Evolutionary conservation across 2,329 filamentous ascomycete species (phyloP), one percentile per base, ranked within the genome.

Genomic region (Sphaerulina populicola): DNA sequence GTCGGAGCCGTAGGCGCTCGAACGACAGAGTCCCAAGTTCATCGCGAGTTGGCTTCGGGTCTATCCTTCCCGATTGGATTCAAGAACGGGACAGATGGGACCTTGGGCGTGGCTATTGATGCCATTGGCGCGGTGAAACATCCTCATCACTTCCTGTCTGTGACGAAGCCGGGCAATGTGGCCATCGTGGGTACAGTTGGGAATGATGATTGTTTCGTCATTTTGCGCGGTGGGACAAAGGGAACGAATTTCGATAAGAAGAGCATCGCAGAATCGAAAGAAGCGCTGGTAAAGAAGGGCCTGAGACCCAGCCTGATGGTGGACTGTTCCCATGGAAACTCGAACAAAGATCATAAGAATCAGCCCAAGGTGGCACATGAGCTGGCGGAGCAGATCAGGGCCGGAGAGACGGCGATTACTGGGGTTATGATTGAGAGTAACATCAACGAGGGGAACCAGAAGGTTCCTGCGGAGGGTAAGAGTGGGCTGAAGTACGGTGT

Each of bases 371-470:
- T 98, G 15, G 90, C 89, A 3, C 82, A 81, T 45, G 79, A 77
- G 9, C 69, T 98, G 51, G 89, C 87, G 1, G 82, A 86, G 64
- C 93, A 98, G 73, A 86, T 98, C 54, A 77, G 83, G 49, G 80
- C 78, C 52, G 93, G 93, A 33, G 91, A 97, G 74, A 78, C 79
- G 2, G 85, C 77, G 44, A 93, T 98, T 65, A 91, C 96, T 81
- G 93, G 93, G 64, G 88, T 97, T 54, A 98, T 98, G 93, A 94
- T 98, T 64, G 93, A 98, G 76, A 94, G 87, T 71, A 87, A 97
- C 71, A 94, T 97, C 72, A 85, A 91, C 64, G 91, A 96, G 74
- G 84, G 90, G 60, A 86, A 78, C 71, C 93, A 98, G 69, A 96
- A 96, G 71, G 88, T 96, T 3, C 88, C 90, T 31, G 77, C 82